phyloP scores from a whole-genome alignment of 2,329 filamentous ascomycete genomes.

The Sordariomycetes sp. region DNA sequence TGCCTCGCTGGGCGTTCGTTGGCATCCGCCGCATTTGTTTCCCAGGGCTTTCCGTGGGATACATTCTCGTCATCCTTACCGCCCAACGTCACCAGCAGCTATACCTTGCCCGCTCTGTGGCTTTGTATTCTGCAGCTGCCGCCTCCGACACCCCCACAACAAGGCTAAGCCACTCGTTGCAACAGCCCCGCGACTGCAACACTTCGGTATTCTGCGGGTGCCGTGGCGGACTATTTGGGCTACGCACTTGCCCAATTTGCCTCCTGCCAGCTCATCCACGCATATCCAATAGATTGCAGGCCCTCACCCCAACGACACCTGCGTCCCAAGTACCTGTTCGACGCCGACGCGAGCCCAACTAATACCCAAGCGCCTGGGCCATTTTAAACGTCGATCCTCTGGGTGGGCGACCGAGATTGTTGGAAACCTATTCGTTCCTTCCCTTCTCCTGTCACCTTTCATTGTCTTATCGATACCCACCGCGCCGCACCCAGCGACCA shows the following conservation, averaged over 20 bases:
- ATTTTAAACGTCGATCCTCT: slow-evolving; percentile 19
- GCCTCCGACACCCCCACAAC: slow-evolving; percentile 3
- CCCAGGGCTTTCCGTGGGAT: neutral
- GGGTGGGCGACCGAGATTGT: slow-evolving; percentile 11
- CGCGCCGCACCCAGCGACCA: neutral
- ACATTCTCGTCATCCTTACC: neutral
- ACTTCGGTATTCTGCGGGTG: slow-evolving; percentile 45
- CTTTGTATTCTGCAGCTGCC: slow-evolving; percentile 5
- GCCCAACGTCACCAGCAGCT: neutral
- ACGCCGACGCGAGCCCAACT: slow-evolving; percentile 36
- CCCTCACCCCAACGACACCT: slow-evolving; percentile 32
- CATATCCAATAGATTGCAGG: slow-evolving; percentile 45
- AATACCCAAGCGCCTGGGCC: slow-evolving; percentile 24
- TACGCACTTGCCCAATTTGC: slow-evolving; percentile 38
- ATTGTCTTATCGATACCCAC: slow-evolving; percentile 4
- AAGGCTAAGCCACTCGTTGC: slow-evolving; percentile 19
- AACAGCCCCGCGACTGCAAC: slow-evolving; percentile 28
- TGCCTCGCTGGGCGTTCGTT: neutral
- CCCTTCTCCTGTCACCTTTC: slow-evolving; percentile 1
- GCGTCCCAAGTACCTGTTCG: slow-evolving; percentile 31
- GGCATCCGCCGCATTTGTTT: neutral
- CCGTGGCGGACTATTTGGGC: slow-evolving; percentile 42
- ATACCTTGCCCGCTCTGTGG: neutral
- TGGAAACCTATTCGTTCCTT: slow-evolving; percentile 8
- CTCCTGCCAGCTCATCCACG: slow-evolving; percentile 51